Base-by-base conservation (phyloP, 2,329 filamentous ascomycete species). In the Chaetomium sp. region DNA sequence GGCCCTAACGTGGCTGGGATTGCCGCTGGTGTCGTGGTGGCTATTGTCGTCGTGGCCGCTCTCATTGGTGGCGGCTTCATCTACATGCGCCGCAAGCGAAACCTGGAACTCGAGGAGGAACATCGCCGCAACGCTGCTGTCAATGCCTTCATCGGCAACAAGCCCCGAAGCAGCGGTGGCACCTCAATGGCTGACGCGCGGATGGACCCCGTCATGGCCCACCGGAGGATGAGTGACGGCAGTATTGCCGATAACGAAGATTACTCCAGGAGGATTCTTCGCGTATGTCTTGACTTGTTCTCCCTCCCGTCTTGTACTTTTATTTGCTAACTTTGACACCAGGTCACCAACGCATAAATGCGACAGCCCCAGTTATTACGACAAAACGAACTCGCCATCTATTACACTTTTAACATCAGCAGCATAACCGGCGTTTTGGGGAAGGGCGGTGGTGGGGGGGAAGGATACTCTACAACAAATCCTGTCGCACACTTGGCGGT, bases 241-340 rank as follows among this genome's bases (percentile, higher is more conserved):
- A 96, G 91, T 72, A 96, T 97, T 71, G 92, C 91, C 52, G 92
- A 97, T 71, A 95, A 96, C 73, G 85, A 95, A 73, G 92, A 97
- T 71, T 97, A 96, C 75, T 96, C 92, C 60, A 85, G 92, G 74
- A 88, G 89, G 74, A 96, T 97, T 72, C 81, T 97, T 68, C 89
- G 95, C 84, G 92, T 95, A 80, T 63, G 82, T 75, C 43, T 10
- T 10, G 2, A 4, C 27, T 1, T 11, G 3, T 32, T 1, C 34
- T 11, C 32, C 32, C 8, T 7, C 8, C 32, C 14, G 34, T 27
- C 1, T 7, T 12, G 19, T 1, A 12, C 5, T 12, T 9, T 12
- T 12, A 6, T 42, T 4, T 35, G 34, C 52, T 56, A 40, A 58
- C 69, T 27, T 27, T 38, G 61, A 66, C 3, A 14, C 37, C 52